Base-by-base conservation (phyloP, 257 asterid genomes). In the Gentiana straminea region DNA sequence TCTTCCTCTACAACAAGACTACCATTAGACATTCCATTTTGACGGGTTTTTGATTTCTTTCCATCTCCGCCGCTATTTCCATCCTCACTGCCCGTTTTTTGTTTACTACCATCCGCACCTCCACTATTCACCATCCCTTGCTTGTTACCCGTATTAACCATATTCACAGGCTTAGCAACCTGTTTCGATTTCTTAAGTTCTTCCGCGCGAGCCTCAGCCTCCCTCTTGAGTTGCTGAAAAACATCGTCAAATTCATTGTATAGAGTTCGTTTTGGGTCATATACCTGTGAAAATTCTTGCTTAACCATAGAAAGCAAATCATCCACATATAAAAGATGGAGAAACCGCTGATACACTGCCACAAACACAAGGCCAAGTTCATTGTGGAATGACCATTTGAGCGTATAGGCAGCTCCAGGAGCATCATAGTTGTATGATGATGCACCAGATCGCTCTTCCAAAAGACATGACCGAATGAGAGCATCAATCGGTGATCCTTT, bases 401-500 rank as follows among this genome's bases (percentile, higher is more conserved):
- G 93, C 43, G 97, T 92, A 70, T 88, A 88, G 0, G 97, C 69
- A 61, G 94, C 95, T 50, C 98, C 98, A 0, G 94, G 83, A 1
- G 75, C 97, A 62, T 92, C 94, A 54, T 92, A 88, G 65, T 80
- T 89, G 56, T 75, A 92, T 2, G 95, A 88, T 13, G 95, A 79
- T 13, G 86, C 84, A 59, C 98, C 98, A 0, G 94, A 88, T 58
- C 98, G 78, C 68, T 92, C 98, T 81, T 92, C 98, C 84, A 92
- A 73, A 57, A 92, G 94, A 83, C 97, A 92, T 45, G 97, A 85
- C 81, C 97, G 75, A 50, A 92, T 88, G 72, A 92, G 60, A 56
- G 93, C 74, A 69, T 88, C 95, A 58, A 92, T 92, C 1, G 97
- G 98, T 2, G 95, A 88, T 41, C 97, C 97, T 67, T 81, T 81